These are phyloP conservation scores for Candida namnaoensis DNA, from an alignment of 805 yeast genomes.

Conservation along the genomic window DNA sequence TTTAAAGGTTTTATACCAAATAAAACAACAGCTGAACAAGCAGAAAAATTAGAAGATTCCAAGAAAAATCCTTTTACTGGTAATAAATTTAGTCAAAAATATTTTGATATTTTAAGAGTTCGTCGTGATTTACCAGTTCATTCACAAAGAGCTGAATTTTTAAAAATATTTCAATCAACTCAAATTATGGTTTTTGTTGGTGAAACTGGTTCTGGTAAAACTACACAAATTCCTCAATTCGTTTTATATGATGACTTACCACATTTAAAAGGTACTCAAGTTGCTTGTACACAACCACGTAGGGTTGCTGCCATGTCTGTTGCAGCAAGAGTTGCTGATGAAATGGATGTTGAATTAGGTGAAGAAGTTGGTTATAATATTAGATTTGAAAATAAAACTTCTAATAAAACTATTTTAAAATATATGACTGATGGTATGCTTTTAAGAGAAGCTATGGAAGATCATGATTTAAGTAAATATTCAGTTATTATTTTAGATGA, in stretches of 20 bases:
- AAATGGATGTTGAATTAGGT: conserved; percentile 89
- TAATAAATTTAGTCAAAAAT: conserved; percentile 46
- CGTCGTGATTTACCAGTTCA: conserved; percentile 92
- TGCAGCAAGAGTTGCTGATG: conserved; percentile 95
- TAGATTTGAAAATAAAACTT: conserved; percentile 87
- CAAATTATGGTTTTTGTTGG: conserved; percentile 98
- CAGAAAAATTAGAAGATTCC: conserved; percentile 49
- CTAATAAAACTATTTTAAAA: conserved; percentile 72
- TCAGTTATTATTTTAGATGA: conserved; percentile 92
- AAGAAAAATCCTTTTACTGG: conserved; percentile 77
- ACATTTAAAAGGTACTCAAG: conserved; percentile 71
- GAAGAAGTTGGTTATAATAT: conserved; percentile 93
- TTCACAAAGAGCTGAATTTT: conserved; percentile 84
- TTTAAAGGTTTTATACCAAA: conserved; percentile 48
- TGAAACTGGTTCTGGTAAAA: conserved; percentile 98
- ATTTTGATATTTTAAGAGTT: conserved; percentile 66
- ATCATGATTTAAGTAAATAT: conserved; percentile 70
- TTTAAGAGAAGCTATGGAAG: conserved; percentile 95
- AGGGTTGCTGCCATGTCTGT: conserved; percentile 99
- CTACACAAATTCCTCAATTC: conserved; percentile 97
- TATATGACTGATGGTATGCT: conserved; percentile 99
- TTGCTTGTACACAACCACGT: conserved; percentile 95
- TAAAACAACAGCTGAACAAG: conserved; percentile 57
- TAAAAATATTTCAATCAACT: conserved; percentile 71
- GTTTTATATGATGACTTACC: conserved; percentile 88